phyloP scores from a whole-genome alignment of 345 rosid genomes.

The Noccaea caerulescens region DNA sequence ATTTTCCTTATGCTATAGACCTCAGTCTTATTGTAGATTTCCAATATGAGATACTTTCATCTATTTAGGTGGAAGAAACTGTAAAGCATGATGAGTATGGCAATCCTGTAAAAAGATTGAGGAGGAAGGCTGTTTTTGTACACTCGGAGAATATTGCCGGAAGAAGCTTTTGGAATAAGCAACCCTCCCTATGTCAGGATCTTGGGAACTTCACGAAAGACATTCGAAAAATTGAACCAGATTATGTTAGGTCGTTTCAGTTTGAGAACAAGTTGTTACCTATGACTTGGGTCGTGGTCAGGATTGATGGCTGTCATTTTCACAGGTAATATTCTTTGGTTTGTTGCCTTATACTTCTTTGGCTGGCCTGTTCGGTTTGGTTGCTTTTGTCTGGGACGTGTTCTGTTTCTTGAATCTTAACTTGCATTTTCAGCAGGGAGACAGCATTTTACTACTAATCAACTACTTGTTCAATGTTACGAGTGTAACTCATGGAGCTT shows the following conservation, averaged over 20 bases:
- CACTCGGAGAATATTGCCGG: constrained; percentile 67
- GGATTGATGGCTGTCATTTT: constrained; percentile 96
- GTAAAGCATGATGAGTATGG: constrained; percentile 72
- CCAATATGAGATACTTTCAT: not conserved
- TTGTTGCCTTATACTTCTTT: constrained; percentile 12
- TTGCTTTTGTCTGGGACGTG: not conserved
- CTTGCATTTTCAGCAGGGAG: not conserved
- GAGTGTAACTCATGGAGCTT: constrained; percentile 40
- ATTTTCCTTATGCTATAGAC: constrained; percentile 9
- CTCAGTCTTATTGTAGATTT: not conserved
- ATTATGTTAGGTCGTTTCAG: constrained; percentile 63
- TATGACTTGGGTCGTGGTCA: constrained; percentile 75
- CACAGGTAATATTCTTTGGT: constrained; percentile 64
- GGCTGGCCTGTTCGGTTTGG: constrained; percentile 13
- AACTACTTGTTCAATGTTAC: constrained; percentile 10
- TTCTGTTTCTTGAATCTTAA: constrained; percentile 24
- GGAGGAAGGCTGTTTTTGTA: constrained; percentile 58
- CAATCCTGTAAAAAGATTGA: constrained; percentile 72
- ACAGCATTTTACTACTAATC: not conserved
- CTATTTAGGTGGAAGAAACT: constrained; percentile 68
- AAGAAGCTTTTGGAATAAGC: constrained; percentile 75
- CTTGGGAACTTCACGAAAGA: constrained; percentile 65
- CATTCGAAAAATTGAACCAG: constrained; percentile 62
- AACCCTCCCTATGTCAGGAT: constrained; percentile 55
- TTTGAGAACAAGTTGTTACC: constrained; percentile 80